These are phyloP conservation scores for Cucurbita pepo DNA, from an alignment of 306 rosid genomes.

Conservation along the genomic window DNA sequence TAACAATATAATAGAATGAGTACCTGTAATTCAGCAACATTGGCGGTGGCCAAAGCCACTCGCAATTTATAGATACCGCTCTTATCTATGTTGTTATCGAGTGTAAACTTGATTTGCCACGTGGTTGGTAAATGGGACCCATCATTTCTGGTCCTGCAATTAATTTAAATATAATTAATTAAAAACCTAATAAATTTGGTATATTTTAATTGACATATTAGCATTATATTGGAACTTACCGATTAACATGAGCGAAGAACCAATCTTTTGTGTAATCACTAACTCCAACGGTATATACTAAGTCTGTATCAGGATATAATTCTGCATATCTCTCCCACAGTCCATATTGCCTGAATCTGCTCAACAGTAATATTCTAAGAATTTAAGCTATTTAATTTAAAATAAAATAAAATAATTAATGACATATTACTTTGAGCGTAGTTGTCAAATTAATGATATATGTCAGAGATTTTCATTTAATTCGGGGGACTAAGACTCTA, in stretches of 20 bases:
- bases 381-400: background rate
- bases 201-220: background rate
- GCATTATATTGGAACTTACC: conserved; percentile 7
- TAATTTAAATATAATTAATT: too few relatives aligned
- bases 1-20: background rate
- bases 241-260: conserved; percentile 30
- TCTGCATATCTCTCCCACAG: conserved; percentile 35
- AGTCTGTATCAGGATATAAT: conserved; percentile 20
- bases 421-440: too few relatives aligned
- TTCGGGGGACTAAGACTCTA: rapidly evolving
- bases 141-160: conserved; percentile 14
- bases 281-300: conserved; percentile 16
- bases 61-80: conserved; percentile 18
- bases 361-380: background rate
- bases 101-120: conserved; percentile 30
- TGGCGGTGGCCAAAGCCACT: conserved; percentile 27
- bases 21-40: conserved; percentile 27
- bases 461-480: too few relatives aligned
- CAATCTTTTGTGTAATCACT: conserved; percentile 23
- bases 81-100: background rate
- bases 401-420: too few relatives aligned
- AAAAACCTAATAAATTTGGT: background rate
- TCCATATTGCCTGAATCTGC: conserved; percentile 36
- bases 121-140: conserved; percentile 23
- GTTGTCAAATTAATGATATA: too few relatives aligned